Base-by-base conservation (phyloP, 768 basidiomycete species). In the Trametopsis cervina region DNA sequence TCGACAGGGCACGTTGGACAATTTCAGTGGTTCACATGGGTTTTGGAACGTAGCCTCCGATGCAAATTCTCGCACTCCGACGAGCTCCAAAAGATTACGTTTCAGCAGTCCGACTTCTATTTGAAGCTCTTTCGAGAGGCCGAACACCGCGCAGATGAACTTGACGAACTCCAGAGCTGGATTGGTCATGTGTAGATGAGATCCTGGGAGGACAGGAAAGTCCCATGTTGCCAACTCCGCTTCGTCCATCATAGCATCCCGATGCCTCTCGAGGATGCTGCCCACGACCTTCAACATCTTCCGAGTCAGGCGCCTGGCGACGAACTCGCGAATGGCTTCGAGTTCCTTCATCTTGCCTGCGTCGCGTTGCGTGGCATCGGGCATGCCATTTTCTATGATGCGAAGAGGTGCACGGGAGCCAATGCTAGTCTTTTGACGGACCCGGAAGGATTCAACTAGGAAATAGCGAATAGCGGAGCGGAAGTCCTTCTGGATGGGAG, bases 121-220 rank as follows among this genome's bases (percentile, higher is more conserved):
- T 21, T 78, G 76, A 54, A 83, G 83, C n/a, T 94, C 89, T 57
- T 74, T 81, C 11, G 86, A 81, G 13, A 97, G 75, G 0, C 71
- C 73, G 57, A 95, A 84, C 1, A 88, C 78, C 2, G 91, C 91
- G 57, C 89, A 93, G 4, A 77, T 66, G 51, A 83, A 86, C 64
- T 98, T 99, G 69, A 89, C 70, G 52, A 95, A 84, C 64, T 99
- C 94, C 20, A 98, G 80, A 0, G 81, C 68, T 0, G 94, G 89
- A 55, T 94, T 89, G 1, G 75, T 80, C 49, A 89, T 68, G 36
- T 80, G 76, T 13, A 93, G 77, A 60, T 93, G 76, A 2, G 89
- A 84, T 11, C 96, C 96, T 1, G 95, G 93, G 10, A 91, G 79
- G 26, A 83, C 57, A 0, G 95, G 95, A 66, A 99, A 99, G 1